Base-by-base conservation (phyloP, 441 rosid genomes). In the Pelargonium exstipulatum region DNA sequence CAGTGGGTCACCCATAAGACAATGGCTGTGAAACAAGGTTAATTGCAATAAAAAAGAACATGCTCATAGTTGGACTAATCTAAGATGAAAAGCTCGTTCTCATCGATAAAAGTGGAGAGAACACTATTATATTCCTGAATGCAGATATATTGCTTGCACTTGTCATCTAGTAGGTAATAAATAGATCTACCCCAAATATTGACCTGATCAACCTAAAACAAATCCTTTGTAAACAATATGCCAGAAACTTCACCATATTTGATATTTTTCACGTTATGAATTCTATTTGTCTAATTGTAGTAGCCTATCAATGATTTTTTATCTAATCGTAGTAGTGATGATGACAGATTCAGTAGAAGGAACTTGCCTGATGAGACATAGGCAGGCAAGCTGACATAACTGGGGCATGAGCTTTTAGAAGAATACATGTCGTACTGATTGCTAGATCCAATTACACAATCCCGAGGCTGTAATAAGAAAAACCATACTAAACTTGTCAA, bases 311-410 rank as follows among this genome's bases (percentile, higher is more conserved):
- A 20, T 20, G 1, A 0, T 20, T 20, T 20, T 20, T 20, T 20
- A 20, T 20, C 22, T 20, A 20, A 5, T 35, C 40, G 35, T 37
- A 13, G 13, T 18, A 17, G 0, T 14, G 45, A 55, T 16, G 43
- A 57, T 8, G 32, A 42, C 62, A 14, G 22, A 32, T 10, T 13
- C 29, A 58, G 9, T 24, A 12, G 22, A 40, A 17, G 61, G 74
- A 68, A 78, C 85, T 85, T 83, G 90, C 97, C 88, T 18, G 62
- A 18, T 35, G 95, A 77, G 4, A 65, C 78, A 71, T 76, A 81
- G 74, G 79, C 77, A 49, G 98, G 98, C 79, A 94, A 70, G 83
- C 96, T 86, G 69, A 91, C 83, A 73, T 87, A 91, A 70, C 81
- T 78, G 32, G 98, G 98, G 74, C 98, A 94, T 14, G 92, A 85